phyloP scores from a whole-genome alignment of 768 basidiomycete genomes.

The Rubroboletus satanas region DNA sequence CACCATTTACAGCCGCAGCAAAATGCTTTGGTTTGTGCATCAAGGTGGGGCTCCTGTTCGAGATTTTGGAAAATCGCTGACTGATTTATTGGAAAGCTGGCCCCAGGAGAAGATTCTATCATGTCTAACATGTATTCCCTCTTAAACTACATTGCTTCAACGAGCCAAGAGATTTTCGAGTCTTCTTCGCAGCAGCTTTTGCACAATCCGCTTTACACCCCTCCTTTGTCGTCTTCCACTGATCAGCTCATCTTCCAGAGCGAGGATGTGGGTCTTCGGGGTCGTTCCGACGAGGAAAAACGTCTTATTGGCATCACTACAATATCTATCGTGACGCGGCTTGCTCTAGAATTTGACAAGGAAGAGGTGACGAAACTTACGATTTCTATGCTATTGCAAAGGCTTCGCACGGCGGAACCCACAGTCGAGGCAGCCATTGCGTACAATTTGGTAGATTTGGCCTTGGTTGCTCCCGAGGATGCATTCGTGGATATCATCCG shows the following conservation, averaged over 20 bases:
- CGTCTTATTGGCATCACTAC: conserved; percentile 84
- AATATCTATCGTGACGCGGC: conserved; percentile 83
- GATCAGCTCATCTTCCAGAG: conserved; percentile 54
- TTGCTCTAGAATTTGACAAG: conserved; percentile 81
- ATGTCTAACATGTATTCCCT: conserved; percentile 97
- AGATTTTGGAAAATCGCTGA: background rate
- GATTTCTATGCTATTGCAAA: conserved; percentile 89
- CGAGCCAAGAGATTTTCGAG: conserved; percentile 72
- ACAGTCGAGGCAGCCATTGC: conserved; percentile 89
- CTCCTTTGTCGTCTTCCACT: conserved; percentile 28
- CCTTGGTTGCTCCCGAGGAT: conserved; percentile 68
- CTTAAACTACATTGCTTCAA: conserved; percentile 84
- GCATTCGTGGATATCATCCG: conserved; percentile 82
- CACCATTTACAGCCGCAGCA: conserved; percentile 79
- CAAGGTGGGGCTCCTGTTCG: conserved; percentile 42
- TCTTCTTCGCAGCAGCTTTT: conserved; percentile 41
- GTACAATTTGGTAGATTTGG: conserved; percentile 87
- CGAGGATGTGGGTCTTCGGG: conserved; percentile 59
- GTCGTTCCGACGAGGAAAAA: conserved; percentile 80
- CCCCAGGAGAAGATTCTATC: conserved; percentile 82
- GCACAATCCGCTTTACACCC: conserved; percentile 39
- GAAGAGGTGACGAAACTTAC: conserved; percentile 89
- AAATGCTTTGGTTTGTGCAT: conserved; percentile 90
- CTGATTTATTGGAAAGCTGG: conserved; percentile 46
- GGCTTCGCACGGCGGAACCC: conserved; percentile 79